Conservation (phyloP, 108 stramenopile genomes). For the Fistulifera solaris region DNA sequence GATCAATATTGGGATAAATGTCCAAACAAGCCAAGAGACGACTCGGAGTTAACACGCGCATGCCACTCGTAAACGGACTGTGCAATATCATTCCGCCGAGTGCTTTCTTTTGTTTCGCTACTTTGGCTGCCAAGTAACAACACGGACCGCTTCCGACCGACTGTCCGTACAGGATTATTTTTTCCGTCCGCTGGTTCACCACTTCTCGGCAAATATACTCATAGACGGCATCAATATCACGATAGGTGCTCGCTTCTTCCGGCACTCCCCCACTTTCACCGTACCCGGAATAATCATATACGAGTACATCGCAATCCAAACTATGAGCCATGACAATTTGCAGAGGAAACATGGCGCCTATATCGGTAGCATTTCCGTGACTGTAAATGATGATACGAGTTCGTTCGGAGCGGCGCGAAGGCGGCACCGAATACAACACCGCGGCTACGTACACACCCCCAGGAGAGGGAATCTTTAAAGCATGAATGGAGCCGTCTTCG, state of each 20-base stretch:
- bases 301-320: conserved; percentile 62
- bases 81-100: conserved; percentile 78
- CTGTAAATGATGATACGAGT: conserved; percentile 69
- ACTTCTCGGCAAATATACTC: conserved; percentile 48
- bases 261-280: conserved; percentile 75
- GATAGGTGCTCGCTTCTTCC: conserved; percentile 71
- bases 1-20: conserved; percentile 84
- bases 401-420: conserved; percentile 15
- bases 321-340: conserved; percentile 53
- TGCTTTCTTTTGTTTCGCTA: conserved; percentile 14
- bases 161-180: conserved; percentile 83
- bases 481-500: conserved; percentile 23
- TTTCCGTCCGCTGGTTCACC: conserved; percentile 18
- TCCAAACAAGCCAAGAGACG: conserved; percentile 69
- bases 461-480: conserved; percentile 64
- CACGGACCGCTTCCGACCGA: conserved; percentile 85
- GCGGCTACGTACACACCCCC: conserved; percentile 43
- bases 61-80: conserved; percentile 78
- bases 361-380: conserved; percentile 87
- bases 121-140: conserved; percentile 51
- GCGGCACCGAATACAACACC: conserved; percentile 47
- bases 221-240: conserved; percentile 75
- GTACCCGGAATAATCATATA: conserved; percentile 85
- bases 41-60: conserved; percentile 82
- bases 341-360: conserved; percentile 73